Base-by-base conservation (phyloP, 805 yeast genomes). In the Yamadazyma sp. region DNA sequence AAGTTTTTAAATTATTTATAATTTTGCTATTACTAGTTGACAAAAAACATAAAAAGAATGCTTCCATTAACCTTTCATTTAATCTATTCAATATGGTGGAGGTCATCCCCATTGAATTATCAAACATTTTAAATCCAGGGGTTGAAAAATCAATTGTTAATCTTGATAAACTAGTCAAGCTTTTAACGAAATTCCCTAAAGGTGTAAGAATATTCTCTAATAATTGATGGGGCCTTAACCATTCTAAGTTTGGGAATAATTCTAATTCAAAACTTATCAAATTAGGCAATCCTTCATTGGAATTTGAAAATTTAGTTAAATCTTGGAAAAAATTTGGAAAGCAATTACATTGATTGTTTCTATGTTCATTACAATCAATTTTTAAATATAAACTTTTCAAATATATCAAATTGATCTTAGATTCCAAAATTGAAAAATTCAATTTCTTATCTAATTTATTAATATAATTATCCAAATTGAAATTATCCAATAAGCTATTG, bases 51-150 rank as follows among this genome's bases (percentile, higher is more conserved):
- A 56, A 39, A 35, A 62, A 59, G 25, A 62, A 61, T n/a, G 64
- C 59, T 35, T 60, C 65, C 53, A 62, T 59, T 9, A 61, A 42
- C 28, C 58, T 43, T 35, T 59, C 60, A 43, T 60, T 60, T 30
- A 60, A 39, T 38, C 58, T 48, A 40, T 61, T 60, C 34, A 62
- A 47, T n/a, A 53, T 40, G 14, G 23, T 14, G 23, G 58, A 53
- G 12, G 64, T 47, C 56, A 60, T 49, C 8, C 55, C 56, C 42
- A 53, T 45, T n/a, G 47, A 49, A 33, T 45, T 49, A 31, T 52
- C 65, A 47, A 58, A 60, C 64, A 60, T 62, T 39, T 62, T 62
- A 42, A 58, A 60, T 3, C 62, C 60, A 1, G 61, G 62, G 0
- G 66, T 58, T 4, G 62, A 52, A 36, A 60, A 56, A 39, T 60